Conservation (phyloP, 306 rosid species). For the Castanea sativa region DNA sequence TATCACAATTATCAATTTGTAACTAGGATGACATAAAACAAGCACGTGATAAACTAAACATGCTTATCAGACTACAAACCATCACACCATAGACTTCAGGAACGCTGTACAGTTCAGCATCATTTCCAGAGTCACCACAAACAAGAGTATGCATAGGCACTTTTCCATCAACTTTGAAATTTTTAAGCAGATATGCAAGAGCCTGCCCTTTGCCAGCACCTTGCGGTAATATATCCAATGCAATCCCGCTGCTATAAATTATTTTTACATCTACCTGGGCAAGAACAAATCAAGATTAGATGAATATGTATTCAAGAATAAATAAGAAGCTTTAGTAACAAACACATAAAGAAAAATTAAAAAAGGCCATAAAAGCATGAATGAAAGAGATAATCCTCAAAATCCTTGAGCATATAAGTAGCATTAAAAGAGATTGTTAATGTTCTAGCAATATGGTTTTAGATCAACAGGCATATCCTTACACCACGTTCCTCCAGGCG, state of each 20-base stretch:
- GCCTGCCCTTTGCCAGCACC: conserved; percentile 82
- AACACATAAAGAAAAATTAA: background rate
- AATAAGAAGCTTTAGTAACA: conserved; percentile 12
- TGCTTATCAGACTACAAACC: conserved; percentile 40
- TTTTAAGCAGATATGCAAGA: conserved; percentile 59
- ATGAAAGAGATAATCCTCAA: background rate
- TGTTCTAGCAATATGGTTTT: background rate
- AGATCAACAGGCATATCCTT: conserved; percentile 25
- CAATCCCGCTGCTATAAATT: conserved; percentile 70
- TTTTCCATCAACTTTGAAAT: conserved; percentile 40
- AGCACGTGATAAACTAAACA: background rate
- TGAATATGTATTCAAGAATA: conserved; percentile 8
- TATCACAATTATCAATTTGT: conserved; percentile 10
- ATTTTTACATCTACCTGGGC: conserved; percentile 75
- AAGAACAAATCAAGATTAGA: conserved; percentile 20
- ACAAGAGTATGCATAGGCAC: conserved; percentile 65
- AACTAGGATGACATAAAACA: conserved; percentile 11
- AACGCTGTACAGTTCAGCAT: conserved; percentile 61
- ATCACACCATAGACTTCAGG: conserved; percentile 71
- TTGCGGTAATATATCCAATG: conserved; percentile 71
- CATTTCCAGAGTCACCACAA: conserved; percentile 94
- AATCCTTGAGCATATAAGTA: background rate
- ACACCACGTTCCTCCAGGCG: conserved; percentile 63
- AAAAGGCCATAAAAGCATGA: background rate
- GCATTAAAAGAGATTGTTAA: background rate